Evolutionary conservation across 1,139 yeast species (phyloP), one percentile per base, ranked within the genome.

Genomic region (Saccharomyces hybrid): DNA sequence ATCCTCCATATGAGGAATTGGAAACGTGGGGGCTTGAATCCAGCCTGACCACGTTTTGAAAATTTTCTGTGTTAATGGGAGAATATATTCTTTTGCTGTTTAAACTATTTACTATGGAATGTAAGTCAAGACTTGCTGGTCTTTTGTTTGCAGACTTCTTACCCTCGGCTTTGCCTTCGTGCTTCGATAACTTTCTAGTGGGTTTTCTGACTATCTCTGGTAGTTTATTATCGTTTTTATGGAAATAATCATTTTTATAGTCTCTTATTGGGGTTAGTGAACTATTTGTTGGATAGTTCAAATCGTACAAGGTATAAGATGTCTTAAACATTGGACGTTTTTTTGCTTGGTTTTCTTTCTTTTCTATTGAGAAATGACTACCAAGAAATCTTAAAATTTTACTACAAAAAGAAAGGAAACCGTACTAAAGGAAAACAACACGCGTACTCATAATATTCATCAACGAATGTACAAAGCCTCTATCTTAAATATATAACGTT

Each of bases 211-310:
- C 28, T 16, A 32, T 14, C 11, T 46, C 46, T 1, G 68, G 68
- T 42, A 65, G 27, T 51, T 55, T 59, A 27, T 59, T 56, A 51
- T 66, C 70, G 54, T 60, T 50, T 16, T 53, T 55, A 44, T 63
- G 67, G 49, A 67, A 66, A 52, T 55, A 66, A 48, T 64, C 69
- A 48, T 66, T 60, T 11, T 60, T 57, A 47, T 65, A 64, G 46
- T 68, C 71, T 47, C 69, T 59, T 4, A 69, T 67, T 2, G 73
- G 73, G 7, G 72, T 68, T 50, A 69, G 53, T 4, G 59, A 52
- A 46, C 57, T 53, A 11, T 57, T 58, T 2, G 65, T 55, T 4
- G 61, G 64, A 51, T 55, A 56, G 31, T 60, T 58, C n/a, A 65
- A 53, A 41, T 65, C 64, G 14, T 62, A 59, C 8, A 61, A 44